A percentile compares a stretch with the other conserved stretches of the same genome.
Evolutionary conservation across 441 rosid species (phyloP).

Genomic region (Pelargonium cotyledonis): DNA sequence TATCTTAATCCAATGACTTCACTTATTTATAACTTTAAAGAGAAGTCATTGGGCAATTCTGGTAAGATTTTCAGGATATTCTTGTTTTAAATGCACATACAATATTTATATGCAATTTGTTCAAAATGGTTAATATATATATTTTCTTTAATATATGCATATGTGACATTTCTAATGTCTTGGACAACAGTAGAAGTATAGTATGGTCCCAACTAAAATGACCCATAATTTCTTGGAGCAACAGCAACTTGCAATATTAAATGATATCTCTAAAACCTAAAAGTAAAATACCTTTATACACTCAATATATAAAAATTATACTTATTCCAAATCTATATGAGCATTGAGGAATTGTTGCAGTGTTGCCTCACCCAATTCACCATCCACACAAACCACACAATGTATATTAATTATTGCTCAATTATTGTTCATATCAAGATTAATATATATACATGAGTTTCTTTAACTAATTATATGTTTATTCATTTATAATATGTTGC

Average conservation of each 20-base stretch:
- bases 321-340: not conserved
- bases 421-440: not conserved
- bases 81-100: no score
- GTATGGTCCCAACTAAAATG: not conserved
- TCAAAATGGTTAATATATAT: not conserved
- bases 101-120: not conserved
- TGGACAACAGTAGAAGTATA: not conserved
- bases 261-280: not conserved
- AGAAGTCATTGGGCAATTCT: no score
- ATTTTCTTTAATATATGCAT: no score
- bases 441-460: not conserved
- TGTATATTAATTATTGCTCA: not conserved
- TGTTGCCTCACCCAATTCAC: constrained; percentile 2
- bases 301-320: not conserved
- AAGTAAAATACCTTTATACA: not conserved
- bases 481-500: not conserved
- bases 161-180: not conserved
- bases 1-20: no score
- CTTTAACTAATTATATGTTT: not conserved
- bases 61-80: no score
- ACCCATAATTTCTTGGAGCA: not conserved
- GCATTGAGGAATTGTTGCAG: not conserved
- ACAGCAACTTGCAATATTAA: not conserved
- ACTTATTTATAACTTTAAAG: no score
- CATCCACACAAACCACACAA: not conserved